Evolutionary conservation across 352 stramenopile species (phyloP), one percentile per base, ranked within the genome.

Genomic region (Globisporangium carolinianum): DNA sequence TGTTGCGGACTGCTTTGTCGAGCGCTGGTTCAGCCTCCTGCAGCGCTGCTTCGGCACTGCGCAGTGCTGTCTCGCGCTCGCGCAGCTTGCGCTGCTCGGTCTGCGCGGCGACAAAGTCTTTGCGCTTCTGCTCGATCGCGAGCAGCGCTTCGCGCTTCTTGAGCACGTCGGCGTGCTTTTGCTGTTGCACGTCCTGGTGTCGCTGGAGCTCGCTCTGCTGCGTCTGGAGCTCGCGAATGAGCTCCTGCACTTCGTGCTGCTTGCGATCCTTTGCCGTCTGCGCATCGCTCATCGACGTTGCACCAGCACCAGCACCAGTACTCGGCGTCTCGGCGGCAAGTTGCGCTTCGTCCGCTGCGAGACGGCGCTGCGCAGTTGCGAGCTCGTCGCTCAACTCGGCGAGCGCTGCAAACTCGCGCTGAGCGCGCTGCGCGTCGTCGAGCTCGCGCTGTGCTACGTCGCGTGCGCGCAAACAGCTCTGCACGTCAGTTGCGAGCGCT

Each of bases 141-240:
- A 79, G 55, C 53, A 87, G 88, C 24, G 85, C 71, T 57, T 89
- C 67, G 49, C 71, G 77, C 18, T 68, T 72, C n/a, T 70, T 81
- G 56, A 81, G 58, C 24, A 88, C n/a, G 49, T 92, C 80, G 41
- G 75, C 80, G 48, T 88, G 75, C 47, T 87, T 52, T 38, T 86
- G 76, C 42, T 87, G 67, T 9, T 76, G 69, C 46, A 71, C 67
- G 3, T 78, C 71, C 10, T 88, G 72, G 18, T 73, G 65, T 24
- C 61, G 51, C 32, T 88, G 68, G 8, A 81, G 35, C 5, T 87
- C 69, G 36, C 55, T 58, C 58, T 91, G 77, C 53, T 88, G 88
- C 7, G 54, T 55, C n/a, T 87, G 68, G 9, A 85, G 42, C 45
- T 88, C 64, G 15, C 60, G 66, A 52, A 76, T 77, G 11, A 84